Evolutionary conservation across 352 stramenopile genomes (phyloP).

Genomic region (Elongisporangium anandrum): DNA sequence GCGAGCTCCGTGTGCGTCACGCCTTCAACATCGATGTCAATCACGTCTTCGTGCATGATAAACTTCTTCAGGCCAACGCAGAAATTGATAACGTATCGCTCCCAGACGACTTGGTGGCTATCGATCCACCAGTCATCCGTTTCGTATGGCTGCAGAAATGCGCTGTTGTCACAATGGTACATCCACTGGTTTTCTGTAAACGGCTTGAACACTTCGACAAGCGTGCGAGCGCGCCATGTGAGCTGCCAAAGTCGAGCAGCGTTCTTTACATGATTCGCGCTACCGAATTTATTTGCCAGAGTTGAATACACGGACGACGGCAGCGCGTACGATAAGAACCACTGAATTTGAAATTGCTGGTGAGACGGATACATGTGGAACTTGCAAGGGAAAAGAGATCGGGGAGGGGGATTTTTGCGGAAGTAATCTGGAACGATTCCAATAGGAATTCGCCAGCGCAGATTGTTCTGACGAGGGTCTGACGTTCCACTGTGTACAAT

Average conservation of each 20-base stretch:
- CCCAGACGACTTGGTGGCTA: conserved; percentile 72
- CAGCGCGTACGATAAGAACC: conserved; percentile 75
- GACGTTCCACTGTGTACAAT: conserved; percentile 78
- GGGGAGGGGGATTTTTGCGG: conserved; percentile 51
- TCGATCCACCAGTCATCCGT: conserved; percentile 58
- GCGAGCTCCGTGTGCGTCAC: conserved; percentile 81
- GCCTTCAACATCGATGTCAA: conserved; percentile 76
- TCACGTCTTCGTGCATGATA: conserved; percentile 79
- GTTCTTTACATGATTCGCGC: conserved; percentile 60
- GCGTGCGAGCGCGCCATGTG: conserved; percentile 65
- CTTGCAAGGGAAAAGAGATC: conserved; percentile 48
- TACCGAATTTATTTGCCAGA: conserved; percentile 57
- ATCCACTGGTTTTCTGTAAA: conserved; percentile 88
- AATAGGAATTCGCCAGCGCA: conserved; percentile 74
- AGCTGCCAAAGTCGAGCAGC: conserved; percentile 67
- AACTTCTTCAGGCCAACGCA: conserved; percentile 79
- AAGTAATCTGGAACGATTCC: conserved; percentile 66
- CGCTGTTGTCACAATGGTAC: conserved; percentile 54
- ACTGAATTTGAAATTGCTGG: conserved; percentile 81
- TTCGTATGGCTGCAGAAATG: conserved; percentile 20
- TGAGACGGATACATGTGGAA: conserved; percentile 79
- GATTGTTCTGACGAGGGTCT: conserved; percentile 67
- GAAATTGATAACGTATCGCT: conserved; percentile 85
- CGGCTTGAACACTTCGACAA: conserved; percentile 82
- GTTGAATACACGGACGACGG: conserved; percentile 81